phyloP scores from a whole-genome alignment of 2,329 filamentous ascomycete species.

The Penicillium sp. region DNA sequence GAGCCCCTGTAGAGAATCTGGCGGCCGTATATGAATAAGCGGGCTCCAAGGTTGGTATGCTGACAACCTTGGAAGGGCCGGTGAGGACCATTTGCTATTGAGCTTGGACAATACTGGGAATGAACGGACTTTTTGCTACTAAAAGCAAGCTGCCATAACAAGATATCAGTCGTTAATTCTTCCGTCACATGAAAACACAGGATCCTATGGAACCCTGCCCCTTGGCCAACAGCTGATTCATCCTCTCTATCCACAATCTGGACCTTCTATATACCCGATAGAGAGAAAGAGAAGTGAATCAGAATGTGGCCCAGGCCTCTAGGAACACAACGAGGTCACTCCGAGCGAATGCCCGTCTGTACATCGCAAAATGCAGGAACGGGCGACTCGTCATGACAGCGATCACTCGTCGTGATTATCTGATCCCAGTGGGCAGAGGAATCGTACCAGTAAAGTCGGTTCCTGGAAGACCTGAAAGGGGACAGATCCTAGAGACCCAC shows the following conservation, averaged over 20 bases:
- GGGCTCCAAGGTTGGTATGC: background rate
- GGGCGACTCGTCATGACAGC: slow-evolving; percentile 26
- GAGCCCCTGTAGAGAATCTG: too few relatives aligned
- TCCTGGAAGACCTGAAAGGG: slow-evolving; percentile 17
- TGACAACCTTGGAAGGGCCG: background rate
- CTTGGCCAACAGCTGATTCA: slow-evolving; percentile 23
- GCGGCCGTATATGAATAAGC: too few relatives aligned
- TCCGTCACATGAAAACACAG: slow-evolving; percentile 37
- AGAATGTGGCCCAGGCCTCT: slow-evolving; percentile 34
- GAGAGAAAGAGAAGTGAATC: slow-evolving; percentile 15
- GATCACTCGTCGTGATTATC: slow-evolving; percentile 36
- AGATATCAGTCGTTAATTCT: slow-evolving; percentile 38
- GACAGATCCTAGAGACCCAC: slow-evolving; percentile 38
- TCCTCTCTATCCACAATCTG: slow-evolving; percentile 19
- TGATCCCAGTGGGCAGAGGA: slow-evolving; percentile 28
- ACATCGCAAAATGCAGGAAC: slow-evolving; percentile 10
- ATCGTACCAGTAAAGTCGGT: slow-evolving; percentile 15
- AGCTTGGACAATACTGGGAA: slow-evolving; percentile 24
- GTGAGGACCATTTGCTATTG: slow-evolving; percentile 15
- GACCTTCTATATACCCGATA: slow-evolving; percentile 3
- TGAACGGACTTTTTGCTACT: slow-evolving; percentile 40
- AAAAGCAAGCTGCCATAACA: slow-evolving; percentile 39
- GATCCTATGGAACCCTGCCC: slow-evolving; percentile 32
- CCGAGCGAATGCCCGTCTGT: slow-evolving; percentile 18
- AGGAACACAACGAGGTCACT: slow-evolving; percentile 31